Base-by-base conservation (phyloP, 2,329 filamentous ascomycete genomes). In the Cercospora beticola region DNA sequence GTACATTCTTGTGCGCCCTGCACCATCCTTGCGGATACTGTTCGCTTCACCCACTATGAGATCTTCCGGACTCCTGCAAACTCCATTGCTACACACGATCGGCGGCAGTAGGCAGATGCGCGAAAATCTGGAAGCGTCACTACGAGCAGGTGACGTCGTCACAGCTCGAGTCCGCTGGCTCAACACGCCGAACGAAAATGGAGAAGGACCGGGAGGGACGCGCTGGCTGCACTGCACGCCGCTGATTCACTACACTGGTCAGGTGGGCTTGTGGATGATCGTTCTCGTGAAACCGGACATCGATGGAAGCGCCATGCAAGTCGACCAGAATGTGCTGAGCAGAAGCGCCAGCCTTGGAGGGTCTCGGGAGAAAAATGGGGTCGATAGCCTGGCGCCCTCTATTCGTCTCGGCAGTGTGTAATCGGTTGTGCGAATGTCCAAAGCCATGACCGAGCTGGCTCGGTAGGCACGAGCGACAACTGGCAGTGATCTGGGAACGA, bases 181-280 rank as follows among this genome's bases (percentile, higher is more conserved):
- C 30, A 64, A 64, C 33, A 62, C 26, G 40, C 49, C 64, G 10
- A 69, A 57, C 28, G 64, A 64, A 21, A 65, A 69, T 36, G 64
- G 68, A 23, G 68, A 67, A 12, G 68, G 68, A 5, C 54, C 62
- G 9, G 54, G 61, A 10, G 23, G 10, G 18, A 64, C 57, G 12
- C 28, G 64, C 14, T 69, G 64, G 64, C 58, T 69, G 28, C 68
- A 69, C 31, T 69, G 64, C 9, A 69, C 68, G 33, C 68, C 68
- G 7, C 23, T 69, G 26, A 62, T 67, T 14, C 68, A 69, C 54
- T 57, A 67, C 31, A 64, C 65, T 12, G 88, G 89, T 1, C 82
- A 86, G 2, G 87, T 93, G 16, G 69, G 69, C 14, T 54, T 71
- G n/a, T 71, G 69, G 69, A 71, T 71, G 69, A 61, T 71, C n/a